Base-by-base conservation (phyloP, 2,329 filamentous ascomycete genomes). In the Sporothrix inflata region DNA sequence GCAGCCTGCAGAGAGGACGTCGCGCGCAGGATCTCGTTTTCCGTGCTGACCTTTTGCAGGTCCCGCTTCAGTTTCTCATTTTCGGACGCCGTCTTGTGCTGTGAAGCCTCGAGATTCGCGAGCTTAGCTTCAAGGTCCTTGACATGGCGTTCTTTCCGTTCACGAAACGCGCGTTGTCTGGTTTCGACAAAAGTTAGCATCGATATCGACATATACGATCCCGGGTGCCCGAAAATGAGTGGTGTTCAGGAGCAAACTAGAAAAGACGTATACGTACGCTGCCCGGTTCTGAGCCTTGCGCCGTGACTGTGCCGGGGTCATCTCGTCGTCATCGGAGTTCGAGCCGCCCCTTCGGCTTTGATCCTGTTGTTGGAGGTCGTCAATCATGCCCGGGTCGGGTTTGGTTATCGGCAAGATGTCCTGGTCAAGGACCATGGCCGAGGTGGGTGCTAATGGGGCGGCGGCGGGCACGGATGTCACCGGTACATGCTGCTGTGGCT, bases 151-250 rank as follows among this genome's bases (percentile, higher is more conserved):
- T 98, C 95, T 82, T 98, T 98, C 76, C 95, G 91, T 82, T 98
- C 95, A 74, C 95, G 93, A 81, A 98, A 98, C 42, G 96, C 95
- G 77, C 95, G 91, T 86, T 98, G 96, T 65, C 95, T 98, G 75
- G 38, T 9, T 9, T 27, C 38, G 12, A 21, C 12, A 21, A 27
- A 65, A 8, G 27, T 60, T 40, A 63, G 14, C 4, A 45, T 45
- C 2, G 6, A 16, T n/a, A 8, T 40, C 14, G n/a, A n/a, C 30
- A 19, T 60, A 7, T 38, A n/a, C 6, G 8, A 34, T 34, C 45
- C 14, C 11, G 11, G 4, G 45, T 47, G 14, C 2, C 45, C 5
- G 24, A 45, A 45, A n/a, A 3, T 24, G 16, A 66, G 24, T 7
- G 6, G 4, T 21, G 30, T 21, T 1, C 57, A 19, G 57, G 34